Percentiles rank a stretch among this genome's conserved stretches.
phyloP scores from a whole-genome alignment of 768 basidiomycete genomes.

The Suillus discolor region DNA sequence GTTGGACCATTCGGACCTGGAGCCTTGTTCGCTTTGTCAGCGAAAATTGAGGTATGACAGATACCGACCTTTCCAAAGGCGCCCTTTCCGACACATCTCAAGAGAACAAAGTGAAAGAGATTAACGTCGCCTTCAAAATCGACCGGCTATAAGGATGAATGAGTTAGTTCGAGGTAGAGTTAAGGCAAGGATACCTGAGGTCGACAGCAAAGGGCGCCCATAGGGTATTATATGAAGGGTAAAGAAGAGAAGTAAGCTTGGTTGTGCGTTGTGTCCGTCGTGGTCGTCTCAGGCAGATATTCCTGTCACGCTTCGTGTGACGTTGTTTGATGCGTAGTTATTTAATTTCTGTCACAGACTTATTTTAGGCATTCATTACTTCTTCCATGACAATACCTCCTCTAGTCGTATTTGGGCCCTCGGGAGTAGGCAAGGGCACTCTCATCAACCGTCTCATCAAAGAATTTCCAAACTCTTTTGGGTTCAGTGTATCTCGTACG shows the following conservation, averaged over 20 bases:
- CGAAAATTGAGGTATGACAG: slow-evolving; percentile 3
- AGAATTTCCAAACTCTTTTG: slow-evolving; percentile 83
- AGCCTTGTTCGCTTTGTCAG: slow-evolving; percentile 17
- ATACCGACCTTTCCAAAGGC: slow-evolving; percentile 91
- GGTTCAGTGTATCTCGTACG: slow-evolving; percentile 93
- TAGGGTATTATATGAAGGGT: slow-evolving; percentile 6
- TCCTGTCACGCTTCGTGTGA: slow-evolving; percentile 7
- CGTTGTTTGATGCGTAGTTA: background rate
- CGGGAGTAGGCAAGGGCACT: slow-evolving; percentile 94
- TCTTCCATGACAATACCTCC: slow-evolving; percentile 39
- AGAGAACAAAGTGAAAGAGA: slow-evolving; percentile 93
- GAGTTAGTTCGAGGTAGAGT: slow-evolving; percentile 5
- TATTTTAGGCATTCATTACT: background rate
- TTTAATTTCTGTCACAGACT: background rate
- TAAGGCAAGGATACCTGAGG: slow-evolving; percentile 55
- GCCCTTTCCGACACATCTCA: slow-evolving; percentile 97
- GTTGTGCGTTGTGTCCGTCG: background rate
- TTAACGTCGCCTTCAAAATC: slow-evolving; percentile 96
- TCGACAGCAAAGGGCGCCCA: slow-evolving; percentile 89
- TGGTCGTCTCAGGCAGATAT: background rate
- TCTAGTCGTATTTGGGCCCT: slow-evolving; percentile 88
- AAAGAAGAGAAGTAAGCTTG: slow-evolving; percentile 11
- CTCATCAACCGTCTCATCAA: slow-evolving; percentile 79
- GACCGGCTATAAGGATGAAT: slow-evolving; percentile 61
- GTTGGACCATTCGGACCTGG: slow-evolving; percentile 98